Percentiles rank a stretch among this genome's conserved stretches.
Conservation (phyloP, 345 rosid genomes). For the Eucalyptus globulus region DNA sequence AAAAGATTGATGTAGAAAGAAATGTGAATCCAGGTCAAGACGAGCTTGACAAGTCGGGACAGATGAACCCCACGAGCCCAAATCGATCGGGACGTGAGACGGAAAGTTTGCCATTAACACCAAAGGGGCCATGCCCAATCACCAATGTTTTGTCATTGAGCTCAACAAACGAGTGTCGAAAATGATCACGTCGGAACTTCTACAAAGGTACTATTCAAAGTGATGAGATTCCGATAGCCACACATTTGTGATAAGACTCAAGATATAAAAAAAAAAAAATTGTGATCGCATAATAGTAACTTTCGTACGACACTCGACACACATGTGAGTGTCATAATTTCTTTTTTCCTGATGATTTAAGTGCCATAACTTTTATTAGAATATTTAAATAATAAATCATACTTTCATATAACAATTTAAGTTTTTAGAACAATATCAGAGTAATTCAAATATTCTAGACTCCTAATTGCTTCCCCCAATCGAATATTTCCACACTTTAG, state of each 20-base stretch:
- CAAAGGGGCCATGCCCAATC: not conserved
- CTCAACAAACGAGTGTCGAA: not conserved
- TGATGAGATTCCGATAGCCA: not conserved
- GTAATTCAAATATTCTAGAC: too few species aligned
- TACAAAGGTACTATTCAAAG: not conserved
- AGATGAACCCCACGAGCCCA: not conserved
- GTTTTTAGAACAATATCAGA: accelerated
- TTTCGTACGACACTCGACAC: not conserved
- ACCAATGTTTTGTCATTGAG: not conserved
- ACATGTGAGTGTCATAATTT: too few species aligned
- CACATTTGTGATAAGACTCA: not conserved
- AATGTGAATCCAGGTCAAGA: not conserved
- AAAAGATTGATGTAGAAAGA: not conserved
- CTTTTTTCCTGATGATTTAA: too few species aligned
- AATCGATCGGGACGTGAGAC: not conserved
- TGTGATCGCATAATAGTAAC: not conserved
- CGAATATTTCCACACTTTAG: too few species aligned
- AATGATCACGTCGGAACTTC: not conserved
- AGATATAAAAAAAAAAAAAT: not conserved
- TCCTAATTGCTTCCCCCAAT: too few species aligned
- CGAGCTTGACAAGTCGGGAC: not conserved
- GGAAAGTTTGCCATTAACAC: not conserved
- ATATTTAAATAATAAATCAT: too few species aligned
- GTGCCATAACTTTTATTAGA: accelerated
- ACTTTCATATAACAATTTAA: accelerated